Evolutionary conservation across 805 yeast species (phyloP).

Genomic region (Lipomyces spencermartinsiae): DNA sequence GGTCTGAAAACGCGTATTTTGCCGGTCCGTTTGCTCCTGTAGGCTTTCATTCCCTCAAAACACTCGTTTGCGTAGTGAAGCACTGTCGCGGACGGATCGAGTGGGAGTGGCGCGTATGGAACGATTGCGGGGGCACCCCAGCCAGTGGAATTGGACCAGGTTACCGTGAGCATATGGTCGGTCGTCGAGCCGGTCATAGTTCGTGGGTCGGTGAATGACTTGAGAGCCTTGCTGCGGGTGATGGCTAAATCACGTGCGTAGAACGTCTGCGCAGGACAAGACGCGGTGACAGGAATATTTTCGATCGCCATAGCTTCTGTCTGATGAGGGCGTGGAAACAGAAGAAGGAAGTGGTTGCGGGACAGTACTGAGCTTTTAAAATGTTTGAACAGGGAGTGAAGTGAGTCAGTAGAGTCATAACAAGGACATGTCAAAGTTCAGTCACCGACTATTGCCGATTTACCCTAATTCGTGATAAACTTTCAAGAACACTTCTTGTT

Average conservation of each 20-base stretch:
- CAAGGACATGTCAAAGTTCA: too few species aligned
- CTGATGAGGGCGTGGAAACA: too few species aligned
- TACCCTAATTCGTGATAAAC: too few species aligned
- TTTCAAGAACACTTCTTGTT: too few species aligned
- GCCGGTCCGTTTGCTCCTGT: constrained; percentile 46
- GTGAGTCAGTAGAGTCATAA: not conserved
- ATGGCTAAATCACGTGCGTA: constrained; percentile 59
- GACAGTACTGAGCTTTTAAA: not conserved
- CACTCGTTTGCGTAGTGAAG: constrained; percentile 94
- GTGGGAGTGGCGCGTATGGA: constrained; percentile 74
- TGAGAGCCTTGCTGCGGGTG: constrained; percentile 53
- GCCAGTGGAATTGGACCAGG: constrained; percentile 77
- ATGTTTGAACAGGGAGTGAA: not conserved
- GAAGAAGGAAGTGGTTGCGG: not conserved
- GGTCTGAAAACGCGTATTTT: constrained; percentile 50
- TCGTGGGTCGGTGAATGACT: constrained; percentile 28
- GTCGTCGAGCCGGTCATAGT: not conserved
- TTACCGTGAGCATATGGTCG: constrained; percentile 83
- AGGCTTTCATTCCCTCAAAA: constrained; percentile 95
- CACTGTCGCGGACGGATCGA: constrained; percentile 88
- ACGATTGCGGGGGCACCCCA: constrained; percentile 87
- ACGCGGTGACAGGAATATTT: not conserved
- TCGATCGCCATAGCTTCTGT: not conserved
- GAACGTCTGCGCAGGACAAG: constrained; percentile 10
- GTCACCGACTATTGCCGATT: too few species aligned